These are phyloP conservation scores for Dactylella cylindrospora DNA, from an alignment of 2,329 filamentous ascomycete species.

Conservation along the genomic window DNA sequence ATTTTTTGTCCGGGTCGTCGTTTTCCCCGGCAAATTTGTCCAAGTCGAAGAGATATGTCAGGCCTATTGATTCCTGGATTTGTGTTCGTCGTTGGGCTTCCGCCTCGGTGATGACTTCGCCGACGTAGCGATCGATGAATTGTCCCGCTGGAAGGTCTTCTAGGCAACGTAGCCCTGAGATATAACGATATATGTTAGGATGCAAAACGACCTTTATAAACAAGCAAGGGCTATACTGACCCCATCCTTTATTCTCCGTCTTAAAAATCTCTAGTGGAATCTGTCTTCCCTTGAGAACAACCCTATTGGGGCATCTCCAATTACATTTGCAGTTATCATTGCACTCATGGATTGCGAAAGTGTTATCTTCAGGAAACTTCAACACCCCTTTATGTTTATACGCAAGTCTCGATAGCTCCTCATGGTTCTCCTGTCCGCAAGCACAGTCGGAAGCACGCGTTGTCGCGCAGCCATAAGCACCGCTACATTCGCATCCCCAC, in stretches of 20 bases:
- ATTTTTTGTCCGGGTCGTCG: constrained; percentile 8
- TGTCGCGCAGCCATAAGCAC: constrained; percentile 49
- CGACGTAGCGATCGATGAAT: constrained; percentile 78
- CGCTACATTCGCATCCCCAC: constrained; percentile 66
- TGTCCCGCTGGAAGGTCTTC: constrained; percentile 69
- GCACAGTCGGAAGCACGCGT: constrained; percentile 62
- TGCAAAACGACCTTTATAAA: neutral
- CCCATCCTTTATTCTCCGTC: constrained; percentile 75
- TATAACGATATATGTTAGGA: constrained; percentile 1
- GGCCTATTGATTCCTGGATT: constrained; percentile 64
- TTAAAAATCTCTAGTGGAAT: constrained; percentile 76
- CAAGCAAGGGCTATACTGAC: constrained; percentile 52
- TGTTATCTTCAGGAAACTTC: constrained; percentile 42
- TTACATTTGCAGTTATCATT: constrained; percentile 70
- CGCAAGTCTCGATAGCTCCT: constrained; percentile 36
- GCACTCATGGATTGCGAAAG: constrained; percentile 71
- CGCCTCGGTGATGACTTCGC: constrained; percentile 65
- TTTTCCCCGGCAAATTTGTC: constrained; percentile 70
- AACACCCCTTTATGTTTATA: constrained; percentile 46
- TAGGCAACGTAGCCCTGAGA: constrained; percentile 64
- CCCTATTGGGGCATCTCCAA: constrained; percentile 67
- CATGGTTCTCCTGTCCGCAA: constrained; percentile 60
- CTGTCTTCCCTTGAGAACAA: constrained; percentile 72
- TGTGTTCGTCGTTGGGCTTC: constrained; percentile 68
- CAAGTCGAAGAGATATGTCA: constrained; percentile 75